Evolutionary conservation across 164 flowering plant species (phyloP).

Genomic region (Chloranthus sessilifolius): DNA sequence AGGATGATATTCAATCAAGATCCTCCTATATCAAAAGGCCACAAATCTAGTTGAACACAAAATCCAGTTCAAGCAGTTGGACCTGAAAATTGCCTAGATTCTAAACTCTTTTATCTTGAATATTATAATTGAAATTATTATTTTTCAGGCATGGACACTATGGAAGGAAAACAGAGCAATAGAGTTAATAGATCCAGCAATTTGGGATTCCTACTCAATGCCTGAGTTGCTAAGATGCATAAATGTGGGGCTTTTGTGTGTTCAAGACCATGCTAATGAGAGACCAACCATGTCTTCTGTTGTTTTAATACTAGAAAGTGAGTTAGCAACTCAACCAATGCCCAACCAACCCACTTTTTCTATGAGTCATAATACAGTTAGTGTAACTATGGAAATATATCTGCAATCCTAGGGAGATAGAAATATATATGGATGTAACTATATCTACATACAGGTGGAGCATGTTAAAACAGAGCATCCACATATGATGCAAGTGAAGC

Average conservation of each 20-base stretch:
- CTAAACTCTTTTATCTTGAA: not conserved
- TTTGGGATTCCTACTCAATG: conserved; percentile 5
- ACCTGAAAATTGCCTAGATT: too few relatives aligned
- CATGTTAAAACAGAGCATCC: too few relatives aligned
- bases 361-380: too few relatives aligned
- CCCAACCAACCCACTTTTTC: conserved; percentile 12
- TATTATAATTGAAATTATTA: not conserved
- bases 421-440: too few relatives aligned
- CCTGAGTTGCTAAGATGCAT: conserved; percentile 15
- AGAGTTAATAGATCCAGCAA: conserved; percentile 20
- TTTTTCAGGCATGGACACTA: conserved; percentile 22
- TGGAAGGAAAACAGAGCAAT: conserved; percentile 17
- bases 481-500: too few relatives aligned
- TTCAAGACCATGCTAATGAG: conserved; percentile 17
- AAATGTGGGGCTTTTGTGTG: conserved; percentile 26
- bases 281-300: conserved; percentile 21
- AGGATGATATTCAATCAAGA: too few relatives aligned
- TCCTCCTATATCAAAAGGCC: not conserved
- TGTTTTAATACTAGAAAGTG: conserved; percentile 16
- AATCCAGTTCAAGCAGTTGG: too few relatives aligned
- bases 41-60: too few relatives aligned
- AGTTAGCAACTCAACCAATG: conserved; percentile 10
- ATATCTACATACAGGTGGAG: too few relatives aligned
- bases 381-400: too few relatives aligned
- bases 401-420: too few relatives aligned